Evolutionary conservation across 129 eudicot genomes (phyloP).

Genomic region (Escallonia rubra): DNA sequence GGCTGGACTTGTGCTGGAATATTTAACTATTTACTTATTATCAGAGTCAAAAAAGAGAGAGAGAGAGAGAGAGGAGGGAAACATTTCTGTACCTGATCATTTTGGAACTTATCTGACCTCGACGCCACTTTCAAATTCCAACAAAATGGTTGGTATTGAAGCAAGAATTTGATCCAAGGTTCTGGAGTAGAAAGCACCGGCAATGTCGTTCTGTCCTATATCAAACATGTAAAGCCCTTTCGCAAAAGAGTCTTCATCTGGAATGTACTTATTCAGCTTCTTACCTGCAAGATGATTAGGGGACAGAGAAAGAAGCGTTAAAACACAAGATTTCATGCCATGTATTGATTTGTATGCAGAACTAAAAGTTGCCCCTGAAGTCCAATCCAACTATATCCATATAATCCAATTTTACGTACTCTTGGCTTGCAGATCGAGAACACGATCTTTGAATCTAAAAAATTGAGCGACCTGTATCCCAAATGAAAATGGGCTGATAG

Average conservation of each 20-base stretch:
- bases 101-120: constrained; percentile 23
- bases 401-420: constrained; percentile 11
- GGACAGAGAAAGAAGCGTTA: background rate
- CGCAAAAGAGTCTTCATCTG: constrained; percentile 47
- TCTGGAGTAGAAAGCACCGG: constrained; percentile 67
- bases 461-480: constrained; percentile 82
- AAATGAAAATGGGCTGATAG: constrained; percentile 68
- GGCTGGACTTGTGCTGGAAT: too few relatives aligned
- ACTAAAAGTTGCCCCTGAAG: background rate
- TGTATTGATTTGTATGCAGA: background rate
- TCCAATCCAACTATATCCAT: too few relatives aligned
- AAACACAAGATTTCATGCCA: background rate
- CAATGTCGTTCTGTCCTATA: constrained; percentile 80
- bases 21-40: too few relatives aligned
- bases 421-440: constrained; percentile 42
- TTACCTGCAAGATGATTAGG: constrained; percentile 29
- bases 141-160: constrained; percentile 58
- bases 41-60: too few relatives aligned
- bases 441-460: constrained; percentile 59
- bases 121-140: constrained; percentile 63
- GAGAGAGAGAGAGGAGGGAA: too few relatives aligned
- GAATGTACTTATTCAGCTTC: constrained; percentile 56
- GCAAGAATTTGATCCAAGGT: constrained; percentile 67
- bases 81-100: too few relatives aligned
- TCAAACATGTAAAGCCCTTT: constrained; percentile 79